phyloP scores from a whole-genome alignment of 164 flowering plant species.

The Liriodendron chinense region DNA sequence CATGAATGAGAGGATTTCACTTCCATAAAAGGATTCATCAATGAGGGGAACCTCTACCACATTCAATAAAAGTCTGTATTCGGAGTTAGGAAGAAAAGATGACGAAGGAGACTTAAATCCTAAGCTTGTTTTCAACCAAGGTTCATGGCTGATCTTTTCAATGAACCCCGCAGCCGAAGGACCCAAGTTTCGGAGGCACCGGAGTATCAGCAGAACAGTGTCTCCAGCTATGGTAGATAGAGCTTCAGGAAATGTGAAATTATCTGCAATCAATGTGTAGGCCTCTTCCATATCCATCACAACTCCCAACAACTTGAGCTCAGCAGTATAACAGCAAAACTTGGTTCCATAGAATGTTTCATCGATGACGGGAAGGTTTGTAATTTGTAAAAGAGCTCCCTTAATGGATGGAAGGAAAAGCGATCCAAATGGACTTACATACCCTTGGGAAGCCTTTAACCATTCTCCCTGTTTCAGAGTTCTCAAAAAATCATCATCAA shows the following conservation, averaged over 20 bases:
- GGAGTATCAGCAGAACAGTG: background rate
- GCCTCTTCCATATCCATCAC: slow-evolving; percentile 25
- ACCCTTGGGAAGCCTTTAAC: slow-evolving; percentile 42
- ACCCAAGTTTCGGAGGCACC: background rate
- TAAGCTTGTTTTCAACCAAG: slow-evolving; percentile 38
- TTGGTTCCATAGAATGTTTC: slow-evolving; percentile 40
- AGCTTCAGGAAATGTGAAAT: background rate
- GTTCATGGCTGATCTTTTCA: slow-evolving; percentile 15
- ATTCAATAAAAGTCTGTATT: background rate
- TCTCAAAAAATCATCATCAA: slow-evolving; percentile 32
- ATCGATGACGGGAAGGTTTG: slow-evolving; percentile 51
- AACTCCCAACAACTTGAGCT: slow-evolving; percentile 56
- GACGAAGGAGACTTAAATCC: slow-evolving; percentile 21
- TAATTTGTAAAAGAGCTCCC: slow-evolving; percentile 36
- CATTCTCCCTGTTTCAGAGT: slow-evolving; percentile 33
- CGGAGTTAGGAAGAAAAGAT: background rate
- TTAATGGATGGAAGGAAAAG: slow-evolving; percentile 35
- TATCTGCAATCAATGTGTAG: slow-evolving; percentile 28
- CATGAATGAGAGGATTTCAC: background rate
- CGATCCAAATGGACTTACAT: slow-evolving; percentile 37
- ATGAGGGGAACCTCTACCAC: slow-evolving; percentile 23
- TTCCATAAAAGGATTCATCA: slow-evolving; percentile 37
- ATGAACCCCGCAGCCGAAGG: slow-evolving; percentile 14
- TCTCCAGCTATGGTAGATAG: background rate
- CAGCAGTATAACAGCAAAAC: slow-evolving; percentile 29